Percentiles rank a stretch among this genome's conserved stretches.
Evolutionary conservation across 768 basidiomycete species (phyloP).

Genomic region (Termitomyces eurrhizus): DNA sequence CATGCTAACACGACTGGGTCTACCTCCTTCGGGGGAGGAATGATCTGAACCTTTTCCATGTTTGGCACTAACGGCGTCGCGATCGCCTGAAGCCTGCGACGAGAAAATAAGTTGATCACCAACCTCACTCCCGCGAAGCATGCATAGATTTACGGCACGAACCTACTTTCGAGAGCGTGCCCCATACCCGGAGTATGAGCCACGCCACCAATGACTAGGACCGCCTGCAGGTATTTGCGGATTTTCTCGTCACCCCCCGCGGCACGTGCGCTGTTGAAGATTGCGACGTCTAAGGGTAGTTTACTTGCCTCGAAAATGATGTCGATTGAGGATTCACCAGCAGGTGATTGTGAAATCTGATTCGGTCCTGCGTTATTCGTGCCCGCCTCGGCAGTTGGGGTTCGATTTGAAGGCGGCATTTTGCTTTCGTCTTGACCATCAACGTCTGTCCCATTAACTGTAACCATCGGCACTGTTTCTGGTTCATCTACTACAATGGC

Average conservation of each 20-base stretch:
- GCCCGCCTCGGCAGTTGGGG: conserved; percentile 1
- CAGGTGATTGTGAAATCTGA: conserved; percentile 24
- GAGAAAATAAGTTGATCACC: conserved; percentile 2
- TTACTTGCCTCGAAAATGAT: conserved; percentile 84
- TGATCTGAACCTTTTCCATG: conserved; percentile 87
- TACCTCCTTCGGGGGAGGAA: conserved; percentile 92
- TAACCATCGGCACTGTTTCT: conserved; percentile 26
- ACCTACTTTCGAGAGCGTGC: conserved; percentile 88
- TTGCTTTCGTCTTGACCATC: conserved; percentile 48
- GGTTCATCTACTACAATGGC: conserved; percentile 28
- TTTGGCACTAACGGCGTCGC: conserved; percentile 77
- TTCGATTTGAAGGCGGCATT: conserved; percentile 22
- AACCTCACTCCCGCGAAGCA: conserved; percentile 1
- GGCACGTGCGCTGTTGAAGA: conserved; percentile 88
- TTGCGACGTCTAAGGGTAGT: conserved; percentile 87
- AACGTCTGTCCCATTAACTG: conserved; percentile 35
- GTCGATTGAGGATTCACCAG: conserved; percentile 61
- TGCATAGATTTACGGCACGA: conserved; percentile 16
- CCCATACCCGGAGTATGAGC: conserved; percentile 79
- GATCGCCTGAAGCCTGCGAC: conserved; percentile 68
- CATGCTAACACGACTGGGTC: conserved; percentile 88
- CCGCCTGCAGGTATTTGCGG: conserved; percentile 82
- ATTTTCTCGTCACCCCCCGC: conserved; percentile 87
- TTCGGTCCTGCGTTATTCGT: conserved; percentile 11
- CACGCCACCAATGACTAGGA: conserved; percentile 84